Evolutionary conservation across 148 eudicot genomes (phyloP).

Genomic region (Rhododendron williamsianum): DNA sequence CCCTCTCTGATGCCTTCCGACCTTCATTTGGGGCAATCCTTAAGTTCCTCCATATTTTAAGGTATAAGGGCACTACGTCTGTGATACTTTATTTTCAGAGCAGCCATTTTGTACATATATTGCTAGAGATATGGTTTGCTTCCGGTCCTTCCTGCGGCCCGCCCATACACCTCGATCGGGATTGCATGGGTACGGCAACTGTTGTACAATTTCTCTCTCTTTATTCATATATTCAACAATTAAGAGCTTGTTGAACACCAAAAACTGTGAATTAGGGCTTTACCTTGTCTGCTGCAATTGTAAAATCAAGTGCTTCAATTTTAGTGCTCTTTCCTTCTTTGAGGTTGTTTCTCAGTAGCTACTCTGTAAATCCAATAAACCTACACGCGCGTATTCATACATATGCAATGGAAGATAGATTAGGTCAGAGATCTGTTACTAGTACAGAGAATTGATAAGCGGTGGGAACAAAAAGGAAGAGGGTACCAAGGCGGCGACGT

Average conservation of each 20-base stretch:
- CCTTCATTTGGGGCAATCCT: no score
- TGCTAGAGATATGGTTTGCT: no score
- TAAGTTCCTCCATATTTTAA: no score
- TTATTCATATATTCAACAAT: no score
- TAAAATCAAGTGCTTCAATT: neutral
- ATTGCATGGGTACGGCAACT: no score
- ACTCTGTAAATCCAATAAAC: slow-evolving; percentile 68
- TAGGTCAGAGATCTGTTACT: neutral
- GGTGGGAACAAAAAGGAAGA: neutral
- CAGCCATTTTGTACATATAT: no score
- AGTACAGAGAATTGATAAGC: neutral
- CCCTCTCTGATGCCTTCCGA: no score
- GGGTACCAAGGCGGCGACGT: slow-evolving; percentile 41
- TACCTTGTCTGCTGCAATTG: slow-evolving; percentile 14
- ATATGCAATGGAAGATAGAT: neutral
- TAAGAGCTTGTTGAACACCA: neutral
- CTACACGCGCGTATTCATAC: slow-evolving; percentile 10
- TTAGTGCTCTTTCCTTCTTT: slow-evolving; percentile 47
- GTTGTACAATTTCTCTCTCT: no score
- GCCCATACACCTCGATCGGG: no score
- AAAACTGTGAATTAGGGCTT: neutral
- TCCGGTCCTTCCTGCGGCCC: no score
- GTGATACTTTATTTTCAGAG: no score
- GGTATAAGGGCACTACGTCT: no score
- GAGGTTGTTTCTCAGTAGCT: slow-evolving; percentile 57